Evolutionary conservation across 441 rosid genomes (phyloP).

Genomic region (Adansonia grandidieri): DNA sequence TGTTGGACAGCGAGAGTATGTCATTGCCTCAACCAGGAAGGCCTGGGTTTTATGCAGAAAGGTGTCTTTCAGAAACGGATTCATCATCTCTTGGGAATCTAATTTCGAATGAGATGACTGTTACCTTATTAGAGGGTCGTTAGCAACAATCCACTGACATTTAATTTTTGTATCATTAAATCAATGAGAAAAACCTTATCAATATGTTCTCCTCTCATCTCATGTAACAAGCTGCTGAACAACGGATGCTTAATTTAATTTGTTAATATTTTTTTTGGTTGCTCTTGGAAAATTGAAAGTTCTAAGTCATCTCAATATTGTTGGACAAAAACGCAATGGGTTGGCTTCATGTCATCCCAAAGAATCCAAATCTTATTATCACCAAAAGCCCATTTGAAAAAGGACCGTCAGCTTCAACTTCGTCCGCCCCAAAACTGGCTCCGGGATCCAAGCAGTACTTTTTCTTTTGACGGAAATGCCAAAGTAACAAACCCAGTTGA

Average conservation of each 20-base stretch:
- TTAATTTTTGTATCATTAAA: not conserved
- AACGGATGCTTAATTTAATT: not conserved
- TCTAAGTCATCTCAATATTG: too few relatives aligned
- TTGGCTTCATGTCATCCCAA: too few relatives aligned
- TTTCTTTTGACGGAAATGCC: too few relatives aligned
- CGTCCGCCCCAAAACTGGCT: too few relatives aligned
- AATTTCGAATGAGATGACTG: slow-evolving; percentile 27
- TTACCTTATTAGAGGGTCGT: slow-evolving; percentile 23
- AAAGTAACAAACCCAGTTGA: too few relatives aligned
- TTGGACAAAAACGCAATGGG: too few relatives aligned
- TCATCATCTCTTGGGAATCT: slow-evolving; percentile 22
- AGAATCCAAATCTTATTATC: not conserved
- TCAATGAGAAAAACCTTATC: not conserved
- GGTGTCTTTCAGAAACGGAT: slow-evolving; percentile 25
- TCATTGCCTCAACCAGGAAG: slow-evolving; percentile 33
- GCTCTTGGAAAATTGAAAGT: too few relatives aligned
- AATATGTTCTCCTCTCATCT: not conserved
- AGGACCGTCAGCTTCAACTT: too few relatives aligned
- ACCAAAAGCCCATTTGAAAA: not conserved
- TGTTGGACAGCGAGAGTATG: slow-evolving; percentile 46
- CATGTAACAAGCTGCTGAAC: not conserved
- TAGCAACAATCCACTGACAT: slow-evolving; percentile 8
- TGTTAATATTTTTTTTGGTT: too few relatives aligned
- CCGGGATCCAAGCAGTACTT: too few relatives aligned
- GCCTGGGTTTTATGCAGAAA: slow-evolving; percentile 31